A percentile compares a stretch with the other conserved stretches of the same genome.
Evolutionary conservation across 441 rosid genomes (phyloP).

Genomic region (Jatropha multifida): DNA sequence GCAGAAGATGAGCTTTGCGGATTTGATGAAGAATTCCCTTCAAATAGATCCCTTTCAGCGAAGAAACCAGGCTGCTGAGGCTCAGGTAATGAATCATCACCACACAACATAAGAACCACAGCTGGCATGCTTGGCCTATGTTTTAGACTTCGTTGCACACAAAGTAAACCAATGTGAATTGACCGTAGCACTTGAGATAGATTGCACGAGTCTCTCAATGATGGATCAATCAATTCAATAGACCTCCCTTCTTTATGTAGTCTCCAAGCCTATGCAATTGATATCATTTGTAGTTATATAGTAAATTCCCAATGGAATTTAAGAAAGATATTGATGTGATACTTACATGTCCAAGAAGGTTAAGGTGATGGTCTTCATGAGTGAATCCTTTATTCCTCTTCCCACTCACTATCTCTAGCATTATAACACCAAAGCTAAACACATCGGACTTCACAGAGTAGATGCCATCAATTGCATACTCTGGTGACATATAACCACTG

Average conservation of each 20-base stretch:
- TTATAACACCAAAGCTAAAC: constrained; percentile 26
- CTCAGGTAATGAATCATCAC: constrained; percentile 9
- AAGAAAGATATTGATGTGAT: not conserved
- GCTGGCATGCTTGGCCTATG: constrained; percentile 22
- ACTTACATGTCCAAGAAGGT: constrained; percentile 27
- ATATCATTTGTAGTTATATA: not conserved
- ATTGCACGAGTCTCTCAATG: not conserved
- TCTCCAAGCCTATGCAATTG: constrained; percentile 12
- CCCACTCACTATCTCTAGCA: constrained; percentile 28
- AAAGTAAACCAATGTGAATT: constrained; percentile 3
- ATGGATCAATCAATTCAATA: not conserved
- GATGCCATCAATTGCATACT: constrained; percentile 21
- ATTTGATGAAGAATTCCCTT: not conserved
- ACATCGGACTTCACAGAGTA: constrained; percentile 26
- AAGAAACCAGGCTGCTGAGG: constrained; percentile 25
- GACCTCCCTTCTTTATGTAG: constrained; percentile 11
- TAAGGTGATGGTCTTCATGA: constrained; percentile 24
- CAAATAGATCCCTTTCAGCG: constrained; percentile 3
- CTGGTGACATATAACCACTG: constrained; percentile 30
- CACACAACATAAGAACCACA: constrained; percentile 18
- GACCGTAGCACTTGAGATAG: constrained; percentile 11
- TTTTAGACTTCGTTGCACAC: constrained; percentile 15
- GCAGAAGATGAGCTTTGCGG: not conserved
- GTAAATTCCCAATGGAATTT: not conserved
- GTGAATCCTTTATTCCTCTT: constrained; percentile 27